A percentile compares a stretch with the other conserved stretches of the same genome.
Conservation (phyloP, 2,329 filamentous ascomycete genomes). For the Aspergillus fumigatiaffinis region DNA sequence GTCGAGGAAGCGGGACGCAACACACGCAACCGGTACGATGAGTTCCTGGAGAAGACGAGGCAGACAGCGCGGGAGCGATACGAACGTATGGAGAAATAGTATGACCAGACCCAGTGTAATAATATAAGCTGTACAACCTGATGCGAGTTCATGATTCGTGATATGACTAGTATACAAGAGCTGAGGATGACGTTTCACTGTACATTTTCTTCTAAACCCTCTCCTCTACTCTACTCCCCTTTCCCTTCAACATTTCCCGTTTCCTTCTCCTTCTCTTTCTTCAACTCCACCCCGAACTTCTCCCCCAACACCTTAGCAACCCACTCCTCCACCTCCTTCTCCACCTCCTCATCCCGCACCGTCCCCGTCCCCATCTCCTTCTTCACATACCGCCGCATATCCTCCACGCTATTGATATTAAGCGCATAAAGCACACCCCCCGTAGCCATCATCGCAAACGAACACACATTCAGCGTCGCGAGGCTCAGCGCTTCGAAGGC, state of each 20-base stretch:
- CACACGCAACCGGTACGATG: conserved; percentile 45
- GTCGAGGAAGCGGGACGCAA: conserved; percentile 46
- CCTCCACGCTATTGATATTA: conserved; percentile 67
- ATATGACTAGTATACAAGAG: neutral
- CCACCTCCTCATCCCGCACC: conserved; percentile 45
- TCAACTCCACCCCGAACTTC: conserved; percentile 44
- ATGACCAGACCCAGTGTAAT: neutral
- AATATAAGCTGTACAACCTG: neutral
- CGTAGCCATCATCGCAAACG: conserved; percentile 67
- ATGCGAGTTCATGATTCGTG: neutral
- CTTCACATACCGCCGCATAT: conserved; percentile 60
- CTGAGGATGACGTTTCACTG: neutral
- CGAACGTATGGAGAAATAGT: conserved; percentile 36
- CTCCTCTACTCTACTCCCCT: neutral
- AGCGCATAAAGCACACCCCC: conserved; percentile 74
- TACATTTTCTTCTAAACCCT: neutral
- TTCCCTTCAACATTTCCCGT: neutral
- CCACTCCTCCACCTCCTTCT: conserved; percentile 54
- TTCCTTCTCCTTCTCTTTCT: conserved; percentile 23
- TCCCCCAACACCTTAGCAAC: conserved; percentile 46
- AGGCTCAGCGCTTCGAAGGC: conserved; percentile 79
- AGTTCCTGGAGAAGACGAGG: conserved; percentile 46
- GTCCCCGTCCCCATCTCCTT: conserved; percentile 57
- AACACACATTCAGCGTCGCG: conserved; percentile 80
- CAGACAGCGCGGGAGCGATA: conserved; percentile 47